Evolutionary conservation across 768 basidiomycete genomes (phyloP), one percentile per base, ranked within the genome.

Genomic region (Tylopilus sp.): DNA sequence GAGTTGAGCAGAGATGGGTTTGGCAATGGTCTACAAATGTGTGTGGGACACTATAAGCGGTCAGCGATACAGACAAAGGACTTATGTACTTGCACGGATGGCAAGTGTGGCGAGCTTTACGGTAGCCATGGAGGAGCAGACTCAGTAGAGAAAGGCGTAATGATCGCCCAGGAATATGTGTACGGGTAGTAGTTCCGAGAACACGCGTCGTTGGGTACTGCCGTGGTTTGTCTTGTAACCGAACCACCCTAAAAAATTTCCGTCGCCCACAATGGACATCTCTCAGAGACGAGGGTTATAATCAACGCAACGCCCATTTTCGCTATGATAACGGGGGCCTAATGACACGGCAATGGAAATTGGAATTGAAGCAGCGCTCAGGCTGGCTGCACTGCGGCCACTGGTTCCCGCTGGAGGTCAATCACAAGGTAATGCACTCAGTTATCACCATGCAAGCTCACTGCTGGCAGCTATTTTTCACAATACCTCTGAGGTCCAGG

Each of bases 11-110:
- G 85, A 83, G 57, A 91, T 88, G 45, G 90, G 89, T 70, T 91
- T 91, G 47, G 89, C 88, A 64, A 90, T 66, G n/a, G 88, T 91
- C 88, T 28, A 7, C 26, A n/a, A n/a, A n/a, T n/a, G n/a, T 28
- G 26, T 20, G 53, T 20, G 18, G 11, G 38, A 8, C 38, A 21
- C 9, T 39, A 20, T 39, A 2, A 31, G 17, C 8, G 21, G 30
- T 40, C 28, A 26, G 46, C 25, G 44, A 47, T 12, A 11, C 2
- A 12, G 28, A 50, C 41, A 47, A 25, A 22, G 12, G 25, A 22
- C n/a, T 5, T 7, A 2, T 3, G 20, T 10, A 52, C 85, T 73
- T 71, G 85, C 86, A 63, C 86, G 78, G 59, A 90, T 87, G 44
- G 80, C 61, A n/a, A 90, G 78, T 2, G 86, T 86, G 11, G 80